Percentiles rank a stretch among this genome's conserved stretches.
Conservation (phyloP, 306 rosid species). For the Cicer judaicum region DNA sequence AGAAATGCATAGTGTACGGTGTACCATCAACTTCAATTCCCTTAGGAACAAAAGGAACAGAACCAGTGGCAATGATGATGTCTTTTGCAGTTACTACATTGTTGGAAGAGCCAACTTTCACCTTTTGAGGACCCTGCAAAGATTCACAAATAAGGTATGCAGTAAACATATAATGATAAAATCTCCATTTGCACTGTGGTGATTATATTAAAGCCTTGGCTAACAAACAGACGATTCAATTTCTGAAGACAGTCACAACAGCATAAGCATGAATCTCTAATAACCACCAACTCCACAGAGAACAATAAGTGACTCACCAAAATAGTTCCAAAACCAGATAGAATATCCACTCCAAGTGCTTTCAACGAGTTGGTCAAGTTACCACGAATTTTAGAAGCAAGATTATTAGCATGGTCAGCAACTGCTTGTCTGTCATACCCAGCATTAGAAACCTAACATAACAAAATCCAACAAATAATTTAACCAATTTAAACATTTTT, state of each 20-base stretch:
- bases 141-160: slow-evolving; percentile 21
- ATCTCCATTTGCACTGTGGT: slow-evolving; percentile 12
- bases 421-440: slow-evolving; percentile 96
- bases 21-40: slow-evolving; percentile 96
- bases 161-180: slow-evolving; percentile 32
- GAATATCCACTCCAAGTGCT: slow-evolving; percentile 93
- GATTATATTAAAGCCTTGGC: slow-evolving; percentile 12
- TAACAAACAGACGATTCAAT: slow-evolving; percentile 19
- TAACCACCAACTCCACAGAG: slow-evolving; percentile 3
- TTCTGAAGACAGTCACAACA: slow-evolving; percentile 12
- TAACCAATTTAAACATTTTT: background rate
- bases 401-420: slow-evolving; percentile 97
- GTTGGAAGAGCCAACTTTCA: slow-evolving; percentile 80
- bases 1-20: slow-evolving; percentile 14
- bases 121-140: slow-evolving; percentile 87
- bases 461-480: slow-evolving; percentile 12
- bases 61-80: slow-evolving; percentile 94
- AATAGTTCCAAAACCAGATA: slow-evolving; percentile 85
- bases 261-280: background rate
- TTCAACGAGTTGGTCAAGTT: slow-evolving; percentile 89
- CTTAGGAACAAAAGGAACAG: slow-evolving; percentile 96
- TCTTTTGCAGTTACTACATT: slow-evolving; percentile 80
- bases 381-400: slow-evolving; percentile 89
- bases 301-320: slow-evolving; percentile 59
- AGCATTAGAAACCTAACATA: slow-evolving; percentile 78